phyloP scores from a whole-genome alignment of 2,329 filamentous ascomycete genomes.

The Amylocarpus encephaloides region DNA sequence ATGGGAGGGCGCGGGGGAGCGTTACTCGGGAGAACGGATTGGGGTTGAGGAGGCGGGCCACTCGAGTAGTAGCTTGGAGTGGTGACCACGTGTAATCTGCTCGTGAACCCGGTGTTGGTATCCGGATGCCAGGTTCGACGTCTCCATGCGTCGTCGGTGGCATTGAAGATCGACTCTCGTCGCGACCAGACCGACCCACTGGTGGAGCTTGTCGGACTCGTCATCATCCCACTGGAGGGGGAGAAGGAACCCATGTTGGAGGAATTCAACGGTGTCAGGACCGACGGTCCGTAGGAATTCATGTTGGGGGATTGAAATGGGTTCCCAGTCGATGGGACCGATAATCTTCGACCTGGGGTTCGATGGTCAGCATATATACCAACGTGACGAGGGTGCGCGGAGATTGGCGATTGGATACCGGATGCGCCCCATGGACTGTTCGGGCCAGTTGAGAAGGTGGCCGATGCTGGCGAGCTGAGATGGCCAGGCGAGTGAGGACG shows the following conservation, averaged over 20 bases:
- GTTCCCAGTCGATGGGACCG: slow-evolving; percentile 69
- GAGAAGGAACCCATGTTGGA: slow-evolving; percentile 50
- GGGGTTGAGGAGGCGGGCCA: slow-evolving; percentile 22
- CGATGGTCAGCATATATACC: slow-evolving; percentile 64
- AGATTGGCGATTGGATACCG: slow-evolving; percentile 64
- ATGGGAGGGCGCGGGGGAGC: slow-evolving; percentile 49
- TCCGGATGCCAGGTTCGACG: slow-evolving; percentile 89
- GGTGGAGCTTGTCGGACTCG: slow-evolving; percentile 59
- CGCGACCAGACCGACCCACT: slow-evolving; percentile 50
- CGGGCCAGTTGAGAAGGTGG: slow-evolving; percentile 70
- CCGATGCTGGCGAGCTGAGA: slow-evolving; percentile 76
- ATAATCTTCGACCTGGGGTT: slow-evolving; percentile 68
- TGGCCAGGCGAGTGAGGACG: slow-evolving; percentile 64
- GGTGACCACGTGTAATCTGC: slow-evolving; percentile 68
- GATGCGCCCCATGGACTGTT: slow-evolving; percentile 67
- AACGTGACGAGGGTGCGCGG: slow-evolving; percentile 61
- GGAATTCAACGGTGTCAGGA: slow-evolving; percentile 48
- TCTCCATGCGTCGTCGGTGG: slow-evolving; percentile 69
- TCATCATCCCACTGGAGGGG: slow-evolving; percentile 52
- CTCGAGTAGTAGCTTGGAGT: slow-evolving; percentile 54
- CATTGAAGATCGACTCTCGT: slow-evolving; percentile 56
- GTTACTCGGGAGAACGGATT: slow-evolving; percentile 25
- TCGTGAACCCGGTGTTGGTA: slow-evolving; percentile 52
- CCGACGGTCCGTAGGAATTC: slow-evolving; percentile 48
- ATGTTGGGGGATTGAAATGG: slow-evolving; percentile 65